Evolutionary conservation across 352 stramenopile genomes (phyloP), one percentile per base, ranked within the genome.

Genomic region (Blastocystis sp.): DNA sequence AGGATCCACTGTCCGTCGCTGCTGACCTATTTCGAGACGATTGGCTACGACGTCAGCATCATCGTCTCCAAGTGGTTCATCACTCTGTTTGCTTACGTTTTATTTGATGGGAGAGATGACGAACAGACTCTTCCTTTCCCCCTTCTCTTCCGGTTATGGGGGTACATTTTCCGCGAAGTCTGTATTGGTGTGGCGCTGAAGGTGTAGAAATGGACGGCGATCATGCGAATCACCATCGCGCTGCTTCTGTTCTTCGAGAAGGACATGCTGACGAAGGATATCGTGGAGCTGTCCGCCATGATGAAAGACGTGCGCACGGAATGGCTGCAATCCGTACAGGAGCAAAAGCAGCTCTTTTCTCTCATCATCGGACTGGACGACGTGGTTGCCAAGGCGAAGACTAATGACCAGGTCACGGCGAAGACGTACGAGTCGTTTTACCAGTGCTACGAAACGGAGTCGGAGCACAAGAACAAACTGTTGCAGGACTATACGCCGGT

Each of bases 21-120:
- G 23, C 21, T 78, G n/a, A 40, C 53, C 43, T 65, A 88, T 48
- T 88, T 88, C 56, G 64, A 88, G 21, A 21, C 10, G 2, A 70
- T 88, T n/a, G 78, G 78, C 2, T 88, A 78, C 45, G 78, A 88
- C 19, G 59, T 77, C 7, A 65, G 40, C 59, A 88, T 88, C 23
- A 76, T 88, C 43, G 66, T 88, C 40, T 78, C 78, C 2, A 88
- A 88, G 45, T 88, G 78, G 78, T 88, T 88, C 52, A 76, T 88
- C 38, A 88, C 78, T 28, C 78, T 88, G 5, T 88, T 88, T 53
- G 38, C 78, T 28, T 88, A 88, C 43, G 78, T 88, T 40, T 4
- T 28, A 5, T 14, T 23, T 11, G 10, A 10, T 2, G 21, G 11
- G 2, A 11, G 38, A 34, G 10, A 4, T 34, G 4, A 71, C 19